Evolutionary conservation across 768 basidiomycete species (phyloP).

Genomic region (Dacryopinax primogenitus): DNA sequence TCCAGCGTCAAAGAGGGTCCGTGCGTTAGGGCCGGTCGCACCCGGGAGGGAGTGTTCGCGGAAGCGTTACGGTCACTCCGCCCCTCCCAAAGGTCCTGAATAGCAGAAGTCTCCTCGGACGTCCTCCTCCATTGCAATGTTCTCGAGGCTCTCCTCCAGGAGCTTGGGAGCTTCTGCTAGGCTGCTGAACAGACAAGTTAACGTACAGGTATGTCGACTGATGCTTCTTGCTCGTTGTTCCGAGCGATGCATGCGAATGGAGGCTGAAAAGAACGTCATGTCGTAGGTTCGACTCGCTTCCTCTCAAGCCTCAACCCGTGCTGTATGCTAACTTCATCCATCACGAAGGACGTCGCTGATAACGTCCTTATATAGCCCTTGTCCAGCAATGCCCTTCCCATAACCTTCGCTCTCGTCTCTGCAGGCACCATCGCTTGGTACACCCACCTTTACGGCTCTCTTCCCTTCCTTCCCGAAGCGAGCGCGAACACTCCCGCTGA

Average conservation of each 20-base stretch:
- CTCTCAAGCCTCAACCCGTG: not conserved
- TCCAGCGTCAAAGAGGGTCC: not conserved
- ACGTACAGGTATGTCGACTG: not conserved
- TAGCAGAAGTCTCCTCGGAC: slow-evolving; percentile 4
- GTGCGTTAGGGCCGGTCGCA: slow-evolving; percentile 2
- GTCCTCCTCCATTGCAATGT: slow-evolving; percentile 2
- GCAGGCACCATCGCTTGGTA: slow-evolving; percentile 94
- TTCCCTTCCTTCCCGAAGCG: slow-evolving; percentile 83
- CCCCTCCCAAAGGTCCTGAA: not conserved
- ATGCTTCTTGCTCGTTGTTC: not conserved
- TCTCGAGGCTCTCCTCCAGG: slow-evolving; percentile 10
- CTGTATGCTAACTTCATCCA: not conserved
- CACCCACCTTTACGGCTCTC: slow-evolving; percentile 78
- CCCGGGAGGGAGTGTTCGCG: slow-evolving; percentile 1
- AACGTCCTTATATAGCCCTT: not conserved
- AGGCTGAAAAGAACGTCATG: not conserved
- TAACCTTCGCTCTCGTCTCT: slow-evolving; percentile 55
- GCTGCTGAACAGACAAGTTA: not conserved
- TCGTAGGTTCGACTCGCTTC: slow-evolving; percentile 2
- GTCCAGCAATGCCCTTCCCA: slow-evolving; percentile 6
- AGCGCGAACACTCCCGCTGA: slow-evolving; percentile 88
- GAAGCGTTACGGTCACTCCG: not conserved
- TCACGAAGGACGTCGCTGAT: not conserved
- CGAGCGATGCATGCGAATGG: not conserved
- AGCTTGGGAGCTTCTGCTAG: slow-evolving; percentile 7